These are phyloP conservation scores for Protea cynaroides DNA, from an alignment of 164 flowering plant species.

Conservation along the genomic window DNA sequence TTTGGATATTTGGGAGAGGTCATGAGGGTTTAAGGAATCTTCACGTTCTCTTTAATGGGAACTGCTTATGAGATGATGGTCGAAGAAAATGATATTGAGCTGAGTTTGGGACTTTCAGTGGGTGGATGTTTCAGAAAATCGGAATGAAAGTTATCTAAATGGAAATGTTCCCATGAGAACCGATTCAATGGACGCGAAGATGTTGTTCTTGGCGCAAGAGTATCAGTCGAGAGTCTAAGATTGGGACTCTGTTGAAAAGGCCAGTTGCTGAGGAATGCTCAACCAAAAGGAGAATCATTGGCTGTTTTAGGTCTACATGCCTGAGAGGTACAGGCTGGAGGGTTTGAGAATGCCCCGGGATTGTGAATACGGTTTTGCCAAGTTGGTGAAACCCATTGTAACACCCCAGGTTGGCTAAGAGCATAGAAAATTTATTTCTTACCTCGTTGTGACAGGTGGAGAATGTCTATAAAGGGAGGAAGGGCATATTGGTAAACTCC, in stretches of 20 bases:
- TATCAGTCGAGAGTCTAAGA: constrained; percentile 8
- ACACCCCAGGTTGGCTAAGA: no score
- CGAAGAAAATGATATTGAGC: constrained; percentile 35
- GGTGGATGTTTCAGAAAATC: constrained; percentile 31
- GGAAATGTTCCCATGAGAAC: not conserved
- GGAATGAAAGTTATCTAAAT: not conserved
- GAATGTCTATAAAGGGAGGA: no score
- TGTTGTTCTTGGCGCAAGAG: constrained; percentile 12
- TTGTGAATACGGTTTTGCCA: no score
- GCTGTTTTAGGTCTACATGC: no score
- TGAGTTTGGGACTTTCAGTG: constrained; percentile 46
- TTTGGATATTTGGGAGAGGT: not conserved
- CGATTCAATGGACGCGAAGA: constrained; percentile 1
- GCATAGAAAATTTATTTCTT: no score
- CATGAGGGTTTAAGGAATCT: not conserved
- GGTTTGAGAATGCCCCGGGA: no score
- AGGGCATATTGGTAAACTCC: no score
- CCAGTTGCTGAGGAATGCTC: no score
- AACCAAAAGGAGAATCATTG: no score
- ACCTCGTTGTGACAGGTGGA: no score
- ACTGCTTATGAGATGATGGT: not conserved
- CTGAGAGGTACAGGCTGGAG: no score
- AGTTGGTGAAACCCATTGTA: no score
- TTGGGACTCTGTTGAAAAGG: constrained; percentile 9
- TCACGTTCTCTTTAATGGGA: not conserved